Evolutionary conservation across 2,329 filamentous ascomycete species (phyloP).

Genomic region (Sodiomyces alkalinus): DNA sequence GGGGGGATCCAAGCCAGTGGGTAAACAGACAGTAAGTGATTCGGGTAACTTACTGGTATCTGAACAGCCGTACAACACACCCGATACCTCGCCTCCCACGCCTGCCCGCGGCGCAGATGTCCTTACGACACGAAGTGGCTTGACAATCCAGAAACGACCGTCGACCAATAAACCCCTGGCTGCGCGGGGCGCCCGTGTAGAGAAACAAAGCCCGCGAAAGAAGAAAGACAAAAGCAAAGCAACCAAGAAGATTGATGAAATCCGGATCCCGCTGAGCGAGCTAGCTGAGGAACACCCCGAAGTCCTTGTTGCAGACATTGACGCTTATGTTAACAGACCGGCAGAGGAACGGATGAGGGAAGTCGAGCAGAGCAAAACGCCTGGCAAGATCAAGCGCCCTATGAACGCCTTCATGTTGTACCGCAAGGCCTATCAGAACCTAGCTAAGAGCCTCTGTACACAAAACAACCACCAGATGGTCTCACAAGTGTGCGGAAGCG

Average conservation of each 20-base stretch:
- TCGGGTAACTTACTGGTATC: neutral
- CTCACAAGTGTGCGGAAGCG: conserved; percentile 71
- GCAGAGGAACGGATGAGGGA: conserved; percentile 51
- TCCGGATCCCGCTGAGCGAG: conserved; percentile 55
- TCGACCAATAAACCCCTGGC: conserved; percentile 11
- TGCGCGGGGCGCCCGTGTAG: conserved; percentile 14
- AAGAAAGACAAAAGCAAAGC: conserved; percentile 25
- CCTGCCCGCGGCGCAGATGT: conserved; percentile 20
- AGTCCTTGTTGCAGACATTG: conserved; percentile 62
- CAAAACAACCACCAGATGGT: conserved; percentile 92
- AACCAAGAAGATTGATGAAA: conserved; percentile 30
- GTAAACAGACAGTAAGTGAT: too few relatives aligned
- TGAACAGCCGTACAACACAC: conserved; percentile 29
- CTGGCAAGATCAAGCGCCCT: conserved; percentile 70
- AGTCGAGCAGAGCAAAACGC: conserved; percentile 49
- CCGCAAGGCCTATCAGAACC: conserved; percentile 77
- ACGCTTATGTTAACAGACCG: conserved; percentile 60
- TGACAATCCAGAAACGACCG: conserved; percentile 13
- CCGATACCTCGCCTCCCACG: conserved; percentile 35
- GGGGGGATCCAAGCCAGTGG: too few relatives aligned
- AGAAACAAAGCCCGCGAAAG: conserved; percentile 19
- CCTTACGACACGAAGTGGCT: conserved; percentile 22
- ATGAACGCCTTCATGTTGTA: conserved; percentile 99
- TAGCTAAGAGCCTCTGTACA: conserved; percentile 65
- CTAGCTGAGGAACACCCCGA: conserved; percentile 47